Percentiles rank a stretch among this genome's conserved stretches.
phyloP scores from a whole-genome alignment of 495 filamentous ascomycete genomes.

The Penicillium cinerascens region DNA sequence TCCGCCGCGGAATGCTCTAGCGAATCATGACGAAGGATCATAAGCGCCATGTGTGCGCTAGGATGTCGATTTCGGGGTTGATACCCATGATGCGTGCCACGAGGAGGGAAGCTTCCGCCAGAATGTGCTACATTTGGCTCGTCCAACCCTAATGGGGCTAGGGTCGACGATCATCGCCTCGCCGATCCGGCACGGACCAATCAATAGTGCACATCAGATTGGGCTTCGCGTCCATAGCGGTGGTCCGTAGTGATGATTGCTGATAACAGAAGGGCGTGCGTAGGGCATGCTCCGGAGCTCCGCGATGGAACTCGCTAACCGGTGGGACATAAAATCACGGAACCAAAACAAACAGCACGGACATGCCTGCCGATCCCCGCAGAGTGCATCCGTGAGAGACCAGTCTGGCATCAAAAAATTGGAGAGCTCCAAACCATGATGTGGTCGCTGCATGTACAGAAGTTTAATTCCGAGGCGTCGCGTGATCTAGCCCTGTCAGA shows the following conservation, averaged over 20 bases:
- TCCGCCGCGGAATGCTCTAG: neutral
- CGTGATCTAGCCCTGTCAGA: neutral
- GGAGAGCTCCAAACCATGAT: neutral
- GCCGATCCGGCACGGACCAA: constrained; percentile 20
- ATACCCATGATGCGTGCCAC: constrained; percentile 9
- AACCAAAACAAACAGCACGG: neutral
- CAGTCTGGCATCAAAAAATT: neutral
- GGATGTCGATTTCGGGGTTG: constrained; percentile 1
- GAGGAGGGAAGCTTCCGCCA: constrained; percentile 16
- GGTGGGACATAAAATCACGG: neutral
- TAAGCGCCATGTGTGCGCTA: constrained; percentile 10
- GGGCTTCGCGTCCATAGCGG: neutral
- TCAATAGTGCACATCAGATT: constrained; percentile 13
- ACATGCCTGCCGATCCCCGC: neutral
- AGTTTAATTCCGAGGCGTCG: neutral
- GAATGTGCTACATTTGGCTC: constrained; percentile 3
- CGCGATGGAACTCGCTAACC: neutral
- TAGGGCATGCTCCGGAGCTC: neutral
- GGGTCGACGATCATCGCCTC: constrained; percentile 10
- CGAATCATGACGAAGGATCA: neutral
- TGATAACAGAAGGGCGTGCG: neutral
- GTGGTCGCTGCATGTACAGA: neutral
- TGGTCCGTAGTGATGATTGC: neutral
- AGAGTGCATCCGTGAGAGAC: constrained; percentile 2
- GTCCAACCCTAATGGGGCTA: constrained; percentile 4